Percentiles rank a stretch among this genome's conserved stretches.
phyloP scores from a whole-genome alignment of 2,329 filamentous ascomycete genomes.

The Cercospora sojina region DNA sequence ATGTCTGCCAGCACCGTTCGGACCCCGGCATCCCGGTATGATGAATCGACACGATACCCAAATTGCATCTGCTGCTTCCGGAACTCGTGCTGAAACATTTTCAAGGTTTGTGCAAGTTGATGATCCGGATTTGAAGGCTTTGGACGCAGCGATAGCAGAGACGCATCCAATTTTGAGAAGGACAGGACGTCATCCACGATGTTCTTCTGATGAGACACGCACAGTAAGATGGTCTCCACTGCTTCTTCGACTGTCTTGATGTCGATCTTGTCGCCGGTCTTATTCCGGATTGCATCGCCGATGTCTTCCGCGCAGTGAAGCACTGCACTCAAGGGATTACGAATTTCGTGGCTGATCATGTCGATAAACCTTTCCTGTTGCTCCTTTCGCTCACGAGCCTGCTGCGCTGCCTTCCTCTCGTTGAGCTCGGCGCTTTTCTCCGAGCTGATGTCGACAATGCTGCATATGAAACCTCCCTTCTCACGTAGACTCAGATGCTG shows the following conservation, averaged over 20 bases:
- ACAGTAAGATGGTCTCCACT: constrained; percentile 43
- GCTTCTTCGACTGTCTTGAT: constrained; percentile 30
- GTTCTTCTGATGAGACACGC: constrained; percentile 47
- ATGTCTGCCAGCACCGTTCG: constrained; percentile 34
- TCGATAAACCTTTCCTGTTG: constrained; percentile 51
- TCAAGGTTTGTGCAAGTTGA: constrained; percentile 33
- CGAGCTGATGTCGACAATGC: constrained; percentile 48
- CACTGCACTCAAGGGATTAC: constrained; percentile 40
- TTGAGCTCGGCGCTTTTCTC: constrained; percentile 47
- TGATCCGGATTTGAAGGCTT: constrained; percentile 31
- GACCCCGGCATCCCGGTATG: constrained; percentile 29
- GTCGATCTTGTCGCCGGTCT: constrained; percentile 23
- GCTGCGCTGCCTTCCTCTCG: constrained; percentile 45
- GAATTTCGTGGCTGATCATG: constrained; percentile 45
- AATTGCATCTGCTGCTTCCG: constrained; percentile 34
- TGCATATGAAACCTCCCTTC: constrained; percentile 48
- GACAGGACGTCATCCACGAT: constrained; percentile 44
- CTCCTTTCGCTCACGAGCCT: constrained; percentile 46
- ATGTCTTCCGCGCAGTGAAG: constrained; percentile 48
- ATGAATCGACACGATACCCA: constrained; percentile 30
- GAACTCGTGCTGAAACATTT: constrained; percentile 41
- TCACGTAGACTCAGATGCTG: constrained; percentile 34
- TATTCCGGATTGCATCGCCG: constrained; percentile 32
- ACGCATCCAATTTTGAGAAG: constrained; percentile 38
- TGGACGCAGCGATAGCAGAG: constrained; percentile 34